Evolutionary conservation across 352 stramenopile genomes (phyloP).

Genomic region (Pythium chondricola): DNA sequence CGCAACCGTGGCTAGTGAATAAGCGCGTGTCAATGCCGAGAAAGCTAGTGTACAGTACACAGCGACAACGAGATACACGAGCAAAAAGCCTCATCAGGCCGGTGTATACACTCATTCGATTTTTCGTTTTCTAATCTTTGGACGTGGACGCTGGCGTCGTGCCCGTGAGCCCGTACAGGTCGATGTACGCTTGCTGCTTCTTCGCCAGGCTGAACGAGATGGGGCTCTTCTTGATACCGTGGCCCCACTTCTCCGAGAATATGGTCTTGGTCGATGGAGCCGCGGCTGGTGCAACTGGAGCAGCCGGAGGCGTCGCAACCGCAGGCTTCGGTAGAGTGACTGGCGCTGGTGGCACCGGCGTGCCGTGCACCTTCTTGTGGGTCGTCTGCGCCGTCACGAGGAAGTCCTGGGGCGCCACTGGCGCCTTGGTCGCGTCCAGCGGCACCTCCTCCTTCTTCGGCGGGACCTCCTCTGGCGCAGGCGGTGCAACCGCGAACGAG

Average conservation of each 20-base stretch:
- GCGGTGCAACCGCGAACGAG: constrained; percentile 22
- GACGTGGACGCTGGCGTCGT: constrained; percentile 47
- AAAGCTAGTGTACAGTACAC: too few species aligned
- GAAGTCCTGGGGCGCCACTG: constrained; percentile 53
- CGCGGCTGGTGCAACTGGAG: constrained; percentile 20
- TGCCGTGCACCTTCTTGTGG: constrained; percentile 38
- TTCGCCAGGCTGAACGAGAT: constrained; percentile 70
- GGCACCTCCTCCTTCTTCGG: constrained; percentile 65
- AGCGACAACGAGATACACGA: too few species aligned
- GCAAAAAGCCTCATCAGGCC: too few species aligned
- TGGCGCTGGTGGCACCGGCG: constrained; percentile 2
- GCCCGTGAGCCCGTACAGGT: constrained; percentile 74
- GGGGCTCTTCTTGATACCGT: constrained; percentile 74
- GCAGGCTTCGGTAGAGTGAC: constrained; percentile 20
- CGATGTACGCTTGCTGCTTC: constrained; percentile 83
- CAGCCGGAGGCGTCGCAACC: constrained; percentile 12
- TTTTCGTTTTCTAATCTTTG: constrained; percentile 12
- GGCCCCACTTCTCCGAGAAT: constrained; percentile 74
- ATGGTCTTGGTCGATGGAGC: constrained; percentile 1
- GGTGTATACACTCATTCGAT: too few species aligned
- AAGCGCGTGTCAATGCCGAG: too few species aligned
- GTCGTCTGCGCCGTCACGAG: constrained; percentile 57
- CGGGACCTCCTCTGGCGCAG: constrained; percentile 45
- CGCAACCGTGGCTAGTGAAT: constrained; percentile 13
- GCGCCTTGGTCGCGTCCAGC: constrained; percentile 35